Conservation (phyloP, 2,329 filamentous ascomycete genomes). For the Arthrobotrys sinensis region DNA sequence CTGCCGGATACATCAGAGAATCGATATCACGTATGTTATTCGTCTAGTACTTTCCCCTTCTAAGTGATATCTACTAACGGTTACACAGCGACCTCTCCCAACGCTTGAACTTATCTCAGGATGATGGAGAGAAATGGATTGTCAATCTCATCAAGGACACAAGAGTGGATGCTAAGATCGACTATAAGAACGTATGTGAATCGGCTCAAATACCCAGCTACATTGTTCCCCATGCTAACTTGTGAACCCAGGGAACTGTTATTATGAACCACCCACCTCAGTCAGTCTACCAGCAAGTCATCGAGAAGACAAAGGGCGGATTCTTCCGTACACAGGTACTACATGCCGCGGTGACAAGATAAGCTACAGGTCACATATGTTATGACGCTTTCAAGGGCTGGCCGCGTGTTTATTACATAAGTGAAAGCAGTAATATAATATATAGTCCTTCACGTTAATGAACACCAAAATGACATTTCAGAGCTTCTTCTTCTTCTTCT, state of each 20-base stretch:
- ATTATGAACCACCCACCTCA: conserved; percentile 99
- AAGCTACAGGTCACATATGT: conserved; percentile 1
- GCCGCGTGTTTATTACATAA: conserved; percentile 3
- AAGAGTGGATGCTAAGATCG: conserved; percentile 97
- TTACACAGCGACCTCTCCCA: conserved; percentile 82
- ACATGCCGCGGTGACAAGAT: conserved; percentile 68
- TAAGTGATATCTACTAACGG: conserved; percentile 60
- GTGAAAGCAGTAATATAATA: conserved; percentile 40
- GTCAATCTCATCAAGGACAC: conserved; percentile 99
- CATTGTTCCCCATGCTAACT: conserved; percentile 15
- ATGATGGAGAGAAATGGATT: conserved; percentile 99
- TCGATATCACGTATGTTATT: conserved; percentile 85
- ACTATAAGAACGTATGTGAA: conserved; percentile 81
- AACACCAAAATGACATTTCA: background rate
- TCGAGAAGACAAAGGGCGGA: conserved; percentile 97
- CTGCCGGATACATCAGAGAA: conserved; percentile 99
- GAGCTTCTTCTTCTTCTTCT: too few relatives aligned
- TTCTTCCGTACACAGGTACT: conserved; percentile 99
- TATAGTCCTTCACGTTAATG: conserved; percentile 18
- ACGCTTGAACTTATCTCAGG: conserved; percentile 89
- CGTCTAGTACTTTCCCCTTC: background rate
- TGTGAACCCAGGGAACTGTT: conserved; percentile 78
- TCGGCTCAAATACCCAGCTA: background rate
- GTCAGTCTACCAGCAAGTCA: conserved; percentile 99
- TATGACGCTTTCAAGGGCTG: conserved; percentile 7